phyloP scores from a whole-genome alignment of 1,284 basidiomycete genomes.

The Sporisorium scitamineum region DNA sequence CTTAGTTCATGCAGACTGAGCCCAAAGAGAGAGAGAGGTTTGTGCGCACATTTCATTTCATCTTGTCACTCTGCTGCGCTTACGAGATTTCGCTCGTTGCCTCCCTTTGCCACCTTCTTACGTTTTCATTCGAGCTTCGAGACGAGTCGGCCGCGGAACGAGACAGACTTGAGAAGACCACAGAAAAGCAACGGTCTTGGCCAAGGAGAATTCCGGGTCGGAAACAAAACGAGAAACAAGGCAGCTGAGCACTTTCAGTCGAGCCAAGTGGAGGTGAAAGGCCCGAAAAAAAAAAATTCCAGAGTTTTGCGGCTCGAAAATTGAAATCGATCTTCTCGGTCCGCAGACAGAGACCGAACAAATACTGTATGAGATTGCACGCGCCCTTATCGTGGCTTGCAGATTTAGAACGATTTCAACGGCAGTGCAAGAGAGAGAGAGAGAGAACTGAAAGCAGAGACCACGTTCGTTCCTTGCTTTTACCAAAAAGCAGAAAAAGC shows the following conservation, averaged over 20 bases:
- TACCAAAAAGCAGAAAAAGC: no score
- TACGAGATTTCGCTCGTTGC: constrained; percentile 7
- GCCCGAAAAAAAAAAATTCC: background rate
- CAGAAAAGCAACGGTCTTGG: constrained; percentile 1
- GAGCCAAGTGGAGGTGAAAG: constrained; percentile 14
- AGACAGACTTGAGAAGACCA: background rate
- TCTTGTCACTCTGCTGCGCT: background rate
- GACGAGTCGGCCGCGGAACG: constrained; percentile 3
- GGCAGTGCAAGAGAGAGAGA: background rate
- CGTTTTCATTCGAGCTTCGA: background rate
- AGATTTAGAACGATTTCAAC: background rate
- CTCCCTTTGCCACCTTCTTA: background rate
- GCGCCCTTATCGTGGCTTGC: background rate
- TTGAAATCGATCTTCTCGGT: constrained; percentile 17
- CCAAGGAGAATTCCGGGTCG: constrained; percentile 35
- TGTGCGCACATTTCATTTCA: constrained; percentile 1
- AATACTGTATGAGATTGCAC: background rate
- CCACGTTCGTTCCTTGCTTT: background rate
- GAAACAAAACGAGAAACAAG: constrained; percentile 6
- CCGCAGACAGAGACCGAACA: background rate
- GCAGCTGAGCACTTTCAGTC: constrained; percentile 15
- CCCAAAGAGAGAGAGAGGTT: background rate
- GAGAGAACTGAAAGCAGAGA: no score
- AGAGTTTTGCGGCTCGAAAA: background rate
- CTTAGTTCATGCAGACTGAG: background rate